Base-by-base conservation (phyloP, 805 yeast species). In the Schizosaccharomyces lindneri region DNA sequence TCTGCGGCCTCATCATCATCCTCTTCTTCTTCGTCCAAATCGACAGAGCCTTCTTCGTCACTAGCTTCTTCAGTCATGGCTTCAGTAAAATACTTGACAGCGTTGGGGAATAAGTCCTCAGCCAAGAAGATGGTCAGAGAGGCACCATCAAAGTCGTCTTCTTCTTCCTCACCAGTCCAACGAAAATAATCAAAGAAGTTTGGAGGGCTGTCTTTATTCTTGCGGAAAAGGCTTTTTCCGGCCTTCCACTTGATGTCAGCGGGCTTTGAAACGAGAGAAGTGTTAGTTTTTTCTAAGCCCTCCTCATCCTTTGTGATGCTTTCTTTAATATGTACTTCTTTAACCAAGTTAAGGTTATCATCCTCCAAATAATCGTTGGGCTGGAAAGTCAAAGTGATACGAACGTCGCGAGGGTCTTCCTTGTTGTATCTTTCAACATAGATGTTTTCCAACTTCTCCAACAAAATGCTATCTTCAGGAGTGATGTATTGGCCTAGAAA, bases 131-230 rank as follows among this genome's bases (percentile, higher is more conserved):
- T 74, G 0, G 95, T 86, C 62, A 89, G 75, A 11, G 83, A 87
- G 64, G 83, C 90, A 29, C 95, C 95, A 62, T 78, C 77, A 68
- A 81, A 86, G 69, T 93, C 71, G 81, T 85, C 74, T 1, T 87
- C 85, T 1, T 87, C 84, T 65, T 82, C 83, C 43, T 72, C 70
- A 0, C 95, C 95, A 0, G 93, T 84, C 89, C 94, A 88, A 59
- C 75, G 74, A 69, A 88, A 89, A 83, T 89, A 89, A 5, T 87
- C 83, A 71, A 90, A 89, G 67, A 90, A 84, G 15, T 90, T 81
- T 68, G 60, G 60, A 36, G 60, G 60, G 24, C 27, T 21, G 13
- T 57, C 36, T 19, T 57, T 6, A 15, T 57, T 57, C 29, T 57
- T 57, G 17, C 60, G 43, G 46, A 19, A 29, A 5, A 36, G 46